Conservation (phyloP, 2,329 filamentous ascomycete genomes). For the Tolypocladium tropicale region DNA sequence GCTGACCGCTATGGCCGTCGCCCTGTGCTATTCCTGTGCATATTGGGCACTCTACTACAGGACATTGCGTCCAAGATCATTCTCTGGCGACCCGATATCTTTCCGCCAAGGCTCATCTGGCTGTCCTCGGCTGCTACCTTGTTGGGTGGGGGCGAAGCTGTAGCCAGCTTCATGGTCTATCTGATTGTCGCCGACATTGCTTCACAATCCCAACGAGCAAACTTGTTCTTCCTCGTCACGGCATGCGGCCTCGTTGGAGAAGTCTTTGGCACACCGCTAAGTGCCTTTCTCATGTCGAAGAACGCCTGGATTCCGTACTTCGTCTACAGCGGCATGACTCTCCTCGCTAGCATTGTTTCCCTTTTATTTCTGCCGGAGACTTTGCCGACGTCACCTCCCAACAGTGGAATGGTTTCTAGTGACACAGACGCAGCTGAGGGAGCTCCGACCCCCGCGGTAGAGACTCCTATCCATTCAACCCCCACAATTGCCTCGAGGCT, state of each 20-base stretch:
- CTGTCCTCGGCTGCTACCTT: neutral
- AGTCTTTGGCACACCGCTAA: neutral
- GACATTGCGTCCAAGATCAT: neutral
- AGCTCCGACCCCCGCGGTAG: neutral
- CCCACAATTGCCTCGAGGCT: neutral
- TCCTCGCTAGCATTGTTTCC: neutral
- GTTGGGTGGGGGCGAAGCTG: neutral
- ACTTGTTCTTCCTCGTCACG: neutral
- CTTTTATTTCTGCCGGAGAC: neutral
- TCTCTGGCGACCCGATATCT: neutral
- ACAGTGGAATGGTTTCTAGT: neutral
- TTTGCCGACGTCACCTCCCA: neutral
- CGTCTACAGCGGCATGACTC: neutral
- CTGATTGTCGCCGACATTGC: neutral
- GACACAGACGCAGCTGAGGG: neutral
- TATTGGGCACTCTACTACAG: neutral
- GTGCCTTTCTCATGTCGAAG: neutral
- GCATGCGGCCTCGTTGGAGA: neutral
- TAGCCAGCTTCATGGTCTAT: neutral
- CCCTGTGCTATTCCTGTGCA: neutral
- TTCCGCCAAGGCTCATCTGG: neutral
- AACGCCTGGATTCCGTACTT: neutral
- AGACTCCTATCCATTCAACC: neutral
- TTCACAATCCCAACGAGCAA: neutral
- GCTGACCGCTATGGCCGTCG: neutral